A percentile compares a stretch with the other conserved stretches of the same genome.
Evolutionary conservation across 805 yeast genomes (phyloP).

Genomic region (Saccharomyces jurei): DNA sequence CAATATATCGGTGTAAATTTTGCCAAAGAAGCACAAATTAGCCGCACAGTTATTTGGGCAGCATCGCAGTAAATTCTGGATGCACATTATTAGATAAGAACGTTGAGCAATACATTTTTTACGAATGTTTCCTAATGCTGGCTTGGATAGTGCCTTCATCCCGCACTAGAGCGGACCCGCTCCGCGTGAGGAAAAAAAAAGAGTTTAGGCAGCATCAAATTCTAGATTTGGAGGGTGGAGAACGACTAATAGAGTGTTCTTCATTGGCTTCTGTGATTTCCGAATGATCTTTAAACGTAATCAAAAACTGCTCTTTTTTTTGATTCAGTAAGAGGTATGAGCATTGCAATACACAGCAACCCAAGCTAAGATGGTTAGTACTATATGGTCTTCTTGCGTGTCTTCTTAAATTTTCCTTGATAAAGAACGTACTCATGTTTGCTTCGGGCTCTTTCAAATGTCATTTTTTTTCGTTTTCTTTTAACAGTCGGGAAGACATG

Average conservation of each 20-base stretch:
- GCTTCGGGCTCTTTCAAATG: neutral
- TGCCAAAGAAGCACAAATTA: neutral
- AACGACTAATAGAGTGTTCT: neutral
- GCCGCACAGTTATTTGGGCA: neutral
- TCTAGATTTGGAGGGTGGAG: neutral
- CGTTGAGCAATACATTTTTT: neutral
- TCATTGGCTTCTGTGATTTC: neutral
- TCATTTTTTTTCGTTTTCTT: neutral
- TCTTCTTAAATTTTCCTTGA: neutral
- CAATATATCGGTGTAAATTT: neutral
- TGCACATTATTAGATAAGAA: neutral
- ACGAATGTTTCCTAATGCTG: neutral
- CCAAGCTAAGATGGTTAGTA: neutral
- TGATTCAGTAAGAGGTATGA: neutral
- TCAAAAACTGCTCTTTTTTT: neutral
- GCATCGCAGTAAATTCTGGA: neutral
- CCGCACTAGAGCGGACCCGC: neutral
- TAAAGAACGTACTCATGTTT: neutral
- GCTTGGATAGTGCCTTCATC: neutral
- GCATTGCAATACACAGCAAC: neutral
- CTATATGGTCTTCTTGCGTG: neutral
- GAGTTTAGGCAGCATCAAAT: neutral
- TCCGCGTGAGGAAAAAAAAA: neutral
- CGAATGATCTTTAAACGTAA: neutral
- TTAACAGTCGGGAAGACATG: neutral